Evolutionary conservation across 495 filamentous ascomycete genomes (phyloP).

Genomic region (Glonium stellatum): DNA sequence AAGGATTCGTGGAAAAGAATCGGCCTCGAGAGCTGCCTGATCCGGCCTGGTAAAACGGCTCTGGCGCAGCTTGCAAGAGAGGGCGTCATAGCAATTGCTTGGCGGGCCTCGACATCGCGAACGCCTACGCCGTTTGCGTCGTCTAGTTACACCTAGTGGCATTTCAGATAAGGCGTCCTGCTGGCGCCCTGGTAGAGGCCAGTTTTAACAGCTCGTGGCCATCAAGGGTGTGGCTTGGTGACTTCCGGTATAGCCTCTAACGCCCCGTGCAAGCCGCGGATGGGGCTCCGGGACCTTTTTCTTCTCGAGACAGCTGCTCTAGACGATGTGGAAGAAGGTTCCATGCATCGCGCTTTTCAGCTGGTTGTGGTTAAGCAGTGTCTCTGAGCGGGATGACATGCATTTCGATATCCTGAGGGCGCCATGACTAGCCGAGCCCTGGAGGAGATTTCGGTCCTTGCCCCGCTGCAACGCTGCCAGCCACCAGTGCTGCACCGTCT

Average conservation of each 20-base stretch:
- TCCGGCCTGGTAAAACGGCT: not conserved
- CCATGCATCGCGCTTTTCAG: constrained; percentile 4
- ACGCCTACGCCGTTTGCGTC: not conserved
- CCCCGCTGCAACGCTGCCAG: not conserved
- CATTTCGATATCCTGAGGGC: constrained; percentile 1
- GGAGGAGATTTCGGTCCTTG: not conserved
- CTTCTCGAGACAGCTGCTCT: not conserved
- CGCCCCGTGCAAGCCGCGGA: constrained; percentile 20
- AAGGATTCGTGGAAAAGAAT: not conserved
- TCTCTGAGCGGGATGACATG: constrained; percentile 13
- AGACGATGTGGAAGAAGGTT: constrained; percentile 7
- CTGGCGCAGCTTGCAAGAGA: not conserved
- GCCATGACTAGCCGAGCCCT: not conserved
- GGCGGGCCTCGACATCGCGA: not conserved
- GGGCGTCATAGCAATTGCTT: not conserved
- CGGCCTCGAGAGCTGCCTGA: constrained; percentile 1
- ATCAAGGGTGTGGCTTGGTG: not conserved
- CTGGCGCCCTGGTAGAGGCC: not conserved
- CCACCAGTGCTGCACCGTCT: too few species aligned
- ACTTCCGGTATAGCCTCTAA: not conserved
- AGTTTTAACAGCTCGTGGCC: not conserved
- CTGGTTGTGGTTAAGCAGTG: not conserved
- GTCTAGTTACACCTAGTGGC: not conserved
- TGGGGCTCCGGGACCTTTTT: not conserved
- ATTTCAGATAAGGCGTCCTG: not conserved